These are phyloP conservation scores for Apiospora koreana DNA, from an alignment of 2,329 filamentous ascomycete species.

Conservation along the genomic window DNA sequence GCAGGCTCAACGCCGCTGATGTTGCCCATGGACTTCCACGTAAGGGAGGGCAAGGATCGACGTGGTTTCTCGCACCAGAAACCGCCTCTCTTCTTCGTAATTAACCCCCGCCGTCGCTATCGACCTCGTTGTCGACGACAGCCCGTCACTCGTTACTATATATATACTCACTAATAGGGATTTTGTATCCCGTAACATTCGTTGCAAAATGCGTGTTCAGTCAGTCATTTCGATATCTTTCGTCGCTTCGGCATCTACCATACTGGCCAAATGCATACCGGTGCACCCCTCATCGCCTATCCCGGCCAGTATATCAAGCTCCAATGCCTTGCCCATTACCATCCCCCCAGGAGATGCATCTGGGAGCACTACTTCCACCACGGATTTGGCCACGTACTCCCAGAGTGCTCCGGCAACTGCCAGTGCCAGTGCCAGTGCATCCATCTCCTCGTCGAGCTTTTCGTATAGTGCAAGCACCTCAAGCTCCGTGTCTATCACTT, in stretches of 20 bases:
- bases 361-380: neutral
- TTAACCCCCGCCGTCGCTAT: neutral
- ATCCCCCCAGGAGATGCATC: neutral
- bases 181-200: slow-evolving; percentile 10
- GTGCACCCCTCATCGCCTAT: neutral
- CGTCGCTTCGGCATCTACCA: slow-evolving; percentile 11
- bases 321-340: neutral
- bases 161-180: neutral
- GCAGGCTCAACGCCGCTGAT: neutral
- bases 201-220: slow-evolving; percentile 15
- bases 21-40: neutral
- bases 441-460: neutral
- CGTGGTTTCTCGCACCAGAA: neutral
- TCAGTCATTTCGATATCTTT: slow-evolving; percentile 15
- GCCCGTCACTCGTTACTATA: neutral
- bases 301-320: neutral
- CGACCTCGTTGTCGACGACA: neutral
- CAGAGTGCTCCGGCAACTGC: neutral
- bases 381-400: no score
- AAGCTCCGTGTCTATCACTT: neutral
- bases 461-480: neutral
- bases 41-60: neutral
- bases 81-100: neutral
- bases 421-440: neutral
- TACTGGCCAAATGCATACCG: slow-evolving; percentile 8